These are phyloP conservation scores for Panicum virgatum DNA, from an alignment of 202 grass and related monocot species.

Conservation along the genomic window DNA sequence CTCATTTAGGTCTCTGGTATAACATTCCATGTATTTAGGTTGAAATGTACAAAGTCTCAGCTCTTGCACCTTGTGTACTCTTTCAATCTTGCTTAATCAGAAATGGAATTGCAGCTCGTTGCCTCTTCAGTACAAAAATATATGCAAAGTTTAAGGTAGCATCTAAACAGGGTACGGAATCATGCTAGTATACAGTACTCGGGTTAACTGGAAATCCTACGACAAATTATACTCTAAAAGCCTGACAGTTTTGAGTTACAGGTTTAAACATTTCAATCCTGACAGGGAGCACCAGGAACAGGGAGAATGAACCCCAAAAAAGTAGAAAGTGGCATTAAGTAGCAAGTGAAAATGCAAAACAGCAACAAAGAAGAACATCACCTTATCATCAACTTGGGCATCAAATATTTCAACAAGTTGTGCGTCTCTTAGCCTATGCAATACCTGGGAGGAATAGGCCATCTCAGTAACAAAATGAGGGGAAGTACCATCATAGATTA, in stretches of 20 bases:
- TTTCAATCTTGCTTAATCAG: constrained; percentile 6
- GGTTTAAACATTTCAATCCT: background rate
- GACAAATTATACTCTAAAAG: constrained; percentile 11
- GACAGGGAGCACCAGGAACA: background rate
- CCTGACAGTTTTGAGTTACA: background rate
- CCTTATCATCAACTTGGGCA: constrained; percentile 72
- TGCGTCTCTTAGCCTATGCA: constrained; percentile 84
- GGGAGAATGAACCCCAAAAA: constrained; percentile 14
- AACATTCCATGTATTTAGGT: constrained; percentile 8
- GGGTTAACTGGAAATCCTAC: constrained; percentile 8
- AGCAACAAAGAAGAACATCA: constrained; percentile 37
- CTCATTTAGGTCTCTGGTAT: background rate
- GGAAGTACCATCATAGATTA: constrained; percentile 23
- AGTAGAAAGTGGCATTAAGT: constrained; percentile 16
- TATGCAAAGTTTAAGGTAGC: constrained; percentile 12
- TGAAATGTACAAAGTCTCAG: background rate
- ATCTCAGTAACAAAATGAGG: constrained; percentile 30
- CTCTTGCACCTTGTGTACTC: background rate
- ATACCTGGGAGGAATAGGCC: constrained; percentile 51
- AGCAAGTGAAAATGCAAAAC: constrained; percentile 33
- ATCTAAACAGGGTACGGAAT: background rate
- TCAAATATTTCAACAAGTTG: constrained; percentile 78
- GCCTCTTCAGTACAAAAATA: background rate
- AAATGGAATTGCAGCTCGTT: background rate
- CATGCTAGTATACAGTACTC: constrained; percentile 9